A percentile compares a stretch with the other conserved stretches of the same genome.
Conservation (phyloP, 306 rosid species). For the Sindora glabra region DNA sequence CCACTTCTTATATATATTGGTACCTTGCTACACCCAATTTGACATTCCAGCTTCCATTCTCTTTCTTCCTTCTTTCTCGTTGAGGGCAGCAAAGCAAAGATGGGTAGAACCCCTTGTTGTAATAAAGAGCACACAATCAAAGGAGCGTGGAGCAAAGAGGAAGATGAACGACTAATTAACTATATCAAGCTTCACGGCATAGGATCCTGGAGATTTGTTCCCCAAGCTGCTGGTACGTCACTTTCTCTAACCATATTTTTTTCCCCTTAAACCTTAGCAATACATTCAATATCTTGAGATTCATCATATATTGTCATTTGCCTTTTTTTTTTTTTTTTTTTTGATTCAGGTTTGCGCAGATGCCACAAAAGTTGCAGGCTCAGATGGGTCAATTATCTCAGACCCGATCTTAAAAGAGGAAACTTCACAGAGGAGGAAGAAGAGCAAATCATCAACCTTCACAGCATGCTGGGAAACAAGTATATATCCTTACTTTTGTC, state of each 20-base stretch:
- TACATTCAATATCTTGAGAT: too few species aligned
- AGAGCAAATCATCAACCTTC: conserved; percentile 65
- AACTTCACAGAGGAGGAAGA: conserved; percentile 68
- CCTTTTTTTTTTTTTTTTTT: too few species aligned
- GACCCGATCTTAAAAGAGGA: conserved; percentile 76
- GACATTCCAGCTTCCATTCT: conserved; percentile 2
- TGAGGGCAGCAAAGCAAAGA: neutral
- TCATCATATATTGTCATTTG: too few species aligned
- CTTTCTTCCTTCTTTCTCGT: neutral
- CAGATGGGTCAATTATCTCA: conserved; percentile 64
- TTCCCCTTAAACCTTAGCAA: too few species aligned
- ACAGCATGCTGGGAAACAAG: conserved; percentile 76
- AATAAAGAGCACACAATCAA: conserved; percentile 67
- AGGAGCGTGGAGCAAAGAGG: conserved; percentile 79
- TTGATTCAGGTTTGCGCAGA: conserved; percentile 42
- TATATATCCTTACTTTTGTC: conserved; percentile 11
- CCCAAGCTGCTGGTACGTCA: conserved; percentile 63
- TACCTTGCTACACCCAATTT: conserved; percentile 7
- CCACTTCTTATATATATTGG: conserved; percentile 40
- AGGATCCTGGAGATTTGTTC: conserved; percentile 76
- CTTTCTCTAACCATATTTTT: too few species aligned
- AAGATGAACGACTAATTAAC: conserved; percentile 59
- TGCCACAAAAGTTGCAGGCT: conserved; percentile 77
- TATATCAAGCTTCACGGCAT: conserved; percentile 56
- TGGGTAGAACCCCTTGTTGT: conserved; percentile 73